phyloP scores from a whole-genome alignment of 768 basidiomycete species.

The Lactifluus pinguis region DNA sequence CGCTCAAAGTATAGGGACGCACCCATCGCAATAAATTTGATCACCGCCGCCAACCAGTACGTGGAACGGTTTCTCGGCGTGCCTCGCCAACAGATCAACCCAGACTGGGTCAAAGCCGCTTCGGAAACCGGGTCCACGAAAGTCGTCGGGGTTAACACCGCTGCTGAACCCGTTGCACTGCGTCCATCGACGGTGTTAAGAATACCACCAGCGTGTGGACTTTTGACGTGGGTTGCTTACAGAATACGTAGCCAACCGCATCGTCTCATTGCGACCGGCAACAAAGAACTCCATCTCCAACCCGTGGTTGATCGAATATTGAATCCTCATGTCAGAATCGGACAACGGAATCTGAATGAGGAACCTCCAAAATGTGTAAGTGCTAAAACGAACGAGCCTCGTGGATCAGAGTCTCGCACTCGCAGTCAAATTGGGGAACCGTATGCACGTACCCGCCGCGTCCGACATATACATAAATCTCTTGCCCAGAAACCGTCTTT shows the following conservation, averaged over 20 bases:
- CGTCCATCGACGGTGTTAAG: background rate
- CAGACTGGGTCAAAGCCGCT: slow-evolving; percentile 87
- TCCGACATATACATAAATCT: slow-evolving; percentile 62
- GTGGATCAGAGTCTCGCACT: background rate
- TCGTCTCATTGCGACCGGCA: slow-evolving; percentile 70
- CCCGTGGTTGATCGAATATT: slow-evolving; percentile 77
- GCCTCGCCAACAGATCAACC: slow-evolving; percentile 83
- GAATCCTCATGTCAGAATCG: slow-evolving; percentile 61
- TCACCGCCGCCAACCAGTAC: slow-evolving; percentile 91
- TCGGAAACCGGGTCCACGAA: slow-evolving; percentile 70
- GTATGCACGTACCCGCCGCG: slow-evolving; percentile 34
- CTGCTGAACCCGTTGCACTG: slow-evolving; percentile 86
- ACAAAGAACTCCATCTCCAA: slow-evolving; percentile 73
- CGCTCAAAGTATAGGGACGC: slow-evolving; percentile 20
- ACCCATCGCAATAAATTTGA: slow-evolving; percentile 84
- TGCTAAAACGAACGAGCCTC: slow-evolving; percentile 34
- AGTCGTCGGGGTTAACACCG: slow-evolving; percentile 84
- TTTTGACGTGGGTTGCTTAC: slow-evolving; percentile 32
- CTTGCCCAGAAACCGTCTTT: slow-evolving; percentile 47
- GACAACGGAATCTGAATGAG: slow-evolving; percentile 72
- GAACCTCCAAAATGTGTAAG: slow-evolving; percentile 93
- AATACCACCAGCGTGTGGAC: background rate
- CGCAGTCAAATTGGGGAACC: background rate
- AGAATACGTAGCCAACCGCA: slow-evolving; percentile 87
- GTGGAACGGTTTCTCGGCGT: slow-evolving; percentile 76